Evolutionary conservation across 2,329 filamentous ascomycete genomes (phyloP).

Genomic region (Talaromyces pinophilus): DNA sequence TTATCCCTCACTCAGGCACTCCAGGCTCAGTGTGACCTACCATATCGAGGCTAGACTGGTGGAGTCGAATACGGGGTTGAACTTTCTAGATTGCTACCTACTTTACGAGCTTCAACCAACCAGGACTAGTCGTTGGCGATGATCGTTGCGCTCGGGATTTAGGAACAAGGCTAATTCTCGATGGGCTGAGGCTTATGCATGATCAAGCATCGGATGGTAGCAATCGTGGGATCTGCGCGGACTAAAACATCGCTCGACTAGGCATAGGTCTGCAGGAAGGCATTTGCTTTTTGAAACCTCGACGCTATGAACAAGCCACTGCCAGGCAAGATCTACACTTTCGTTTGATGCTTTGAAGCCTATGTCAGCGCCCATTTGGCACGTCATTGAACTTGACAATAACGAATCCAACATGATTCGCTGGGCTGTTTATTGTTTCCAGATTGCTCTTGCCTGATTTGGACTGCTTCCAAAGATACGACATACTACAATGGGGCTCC

Average conservation of each 20-base stretch:
- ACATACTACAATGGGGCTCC: background rate
- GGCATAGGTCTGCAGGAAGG: background rate
- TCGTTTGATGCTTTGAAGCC: background rate
- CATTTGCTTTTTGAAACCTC: background rate
- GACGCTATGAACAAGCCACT: background rate
- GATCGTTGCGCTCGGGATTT: background rate
- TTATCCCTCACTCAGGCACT: background rate
- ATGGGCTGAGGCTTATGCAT: conserved; percentile 8
- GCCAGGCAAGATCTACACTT: background rate
- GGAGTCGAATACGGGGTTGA: conserved; percentile 11
- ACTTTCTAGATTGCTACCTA: conserved; percentile 8
- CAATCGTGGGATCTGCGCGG: background rate
- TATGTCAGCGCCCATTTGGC: background rate
- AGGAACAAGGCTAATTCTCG: background rate
- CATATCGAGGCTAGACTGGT: conserved; percentile 1
- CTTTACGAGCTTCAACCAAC: background rate
- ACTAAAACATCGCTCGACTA: background rate
- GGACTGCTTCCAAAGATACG: background rate
- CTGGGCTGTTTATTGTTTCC: background rate
- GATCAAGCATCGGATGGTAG: conserved; percentile 10
- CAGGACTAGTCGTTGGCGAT: background rate
- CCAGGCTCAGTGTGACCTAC: conserved; percentile 4
- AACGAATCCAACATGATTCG: conserved; percentile 5
- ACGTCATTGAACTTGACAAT: conserved; percentile 4
- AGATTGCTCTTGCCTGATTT: background rate